Conservation (phyloP, 1,139 yeast species). For the Saccharomycopsis crataegensis region DNA sequence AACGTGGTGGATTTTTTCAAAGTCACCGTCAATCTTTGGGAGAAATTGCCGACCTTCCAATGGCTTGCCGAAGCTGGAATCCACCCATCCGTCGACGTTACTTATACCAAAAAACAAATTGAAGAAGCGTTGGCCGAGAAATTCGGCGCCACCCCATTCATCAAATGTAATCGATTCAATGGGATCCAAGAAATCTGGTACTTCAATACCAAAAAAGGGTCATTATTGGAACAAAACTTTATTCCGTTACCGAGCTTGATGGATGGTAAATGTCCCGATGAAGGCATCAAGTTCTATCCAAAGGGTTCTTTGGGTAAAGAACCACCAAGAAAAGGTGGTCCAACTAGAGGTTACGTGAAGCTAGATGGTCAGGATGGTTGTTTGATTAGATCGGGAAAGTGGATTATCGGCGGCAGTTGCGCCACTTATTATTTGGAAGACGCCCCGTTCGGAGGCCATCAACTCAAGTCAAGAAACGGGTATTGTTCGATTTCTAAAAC, state of each 20-base stretch:
- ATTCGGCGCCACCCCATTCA: slow-evolving; percentile 57
- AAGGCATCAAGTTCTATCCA: slow-evolving; percentile 70
- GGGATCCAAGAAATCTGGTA: slow-evolving; percentile 89
- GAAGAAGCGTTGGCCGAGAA: slow-evolving; percentile 52
- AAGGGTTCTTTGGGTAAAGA: slow-evolving; percentile 39
- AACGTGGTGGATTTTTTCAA: slow-evolving; percentile 77
- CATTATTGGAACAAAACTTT: slow-evolving; percentile 60
- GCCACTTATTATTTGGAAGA: slow-evolving; percentile 58
- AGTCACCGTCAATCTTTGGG: slow-evolving; percentile 56
- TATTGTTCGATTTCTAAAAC: slow-evolving; percentile 49
- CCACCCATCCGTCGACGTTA: slow-evolving; percentile 49
- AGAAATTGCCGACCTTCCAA: slow-evolving; percentile 56
- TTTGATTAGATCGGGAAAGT: slow-evolving; percentile 75
- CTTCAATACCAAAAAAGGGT: slow-evolving; percentile 72
- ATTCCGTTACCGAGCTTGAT: slow-evolving; percentile 54
- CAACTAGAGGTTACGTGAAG: slow-evolving; percentile 40
- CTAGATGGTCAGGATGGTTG: slow-evolving; percentile 61
- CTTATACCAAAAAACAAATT: slow-evolving; percentile 61
- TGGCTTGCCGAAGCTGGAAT: slow-evolving; percentile 64
- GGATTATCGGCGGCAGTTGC: slow-evolving; percentile 81
- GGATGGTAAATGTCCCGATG: slow-evolving; percentile 55
- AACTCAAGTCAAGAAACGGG: slow-evolving; percentile 62
- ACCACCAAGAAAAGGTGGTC: slow-evolving; percentile 26
- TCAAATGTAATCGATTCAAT: slow-evolving; percentile 60
- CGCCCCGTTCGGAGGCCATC: slow-evolving; percentile 66